Conservation (phyloP, 257 asterid genomes). For the Jasminum sambac region DNA sequence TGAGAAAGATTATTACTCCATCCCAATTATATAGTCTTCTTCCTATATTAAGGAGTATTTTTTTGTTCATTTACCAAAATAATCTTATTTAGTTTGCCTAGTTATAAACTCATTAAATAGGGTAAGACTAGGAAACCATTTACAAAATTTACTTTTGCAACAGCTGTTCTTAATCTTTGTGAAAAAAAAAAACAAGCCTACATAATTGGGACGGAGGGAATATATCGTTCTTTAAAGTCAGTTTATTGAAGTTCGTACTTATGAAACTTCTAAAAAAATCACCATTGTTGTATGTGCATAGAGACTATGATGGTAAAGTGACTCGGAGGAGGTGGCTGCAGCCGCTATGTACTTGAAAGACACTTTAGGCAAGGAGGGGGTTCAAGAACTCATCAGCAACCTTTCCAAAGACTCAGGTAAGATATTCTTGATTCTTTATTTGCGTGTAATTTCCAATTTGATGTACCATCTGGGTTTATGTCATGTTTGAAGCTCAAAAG, state of each 20-base stretch:
- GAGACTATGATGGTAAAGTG: conserved; percentile 87
- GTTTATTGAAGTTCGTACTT: not conserved
- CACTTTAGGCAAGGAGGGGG: conserved; percentile 81
- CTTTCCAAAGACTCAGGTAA: conserved; percentile 82
- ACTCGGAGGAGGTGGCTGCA: conserved; percentile 83
- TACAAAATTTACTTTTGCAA: no score
- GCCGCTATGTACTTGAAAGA: conserved; percentile 78
- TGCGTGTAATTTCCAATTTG: not conserved
- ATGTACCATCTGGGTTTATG: not conserved
- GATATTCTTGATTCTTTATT: conserved; percentile 6
- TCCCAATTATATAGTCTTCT: no score
- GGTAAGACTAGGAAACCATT: no score
- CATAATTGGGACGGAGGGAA: no score
- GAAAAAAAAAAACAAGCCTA: no score
- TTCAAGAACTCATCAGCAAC: conserved; percentile 76
- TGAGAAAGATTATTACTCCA: not conserved
- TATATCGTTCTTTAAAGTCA: not conserved
- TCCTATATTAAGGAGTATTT: no score
- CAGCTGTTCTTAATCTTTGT: no score
- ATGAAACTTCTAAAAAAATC: not conserved
- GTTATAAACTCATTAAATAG: no score
- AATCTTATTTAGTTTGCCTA: no score
- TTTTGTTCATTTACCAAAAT: no score
- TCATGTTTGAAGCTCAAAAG: not conserved
- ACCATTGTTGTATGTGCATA: conserved; percentile 24